These are phyloP conservation scores for Aaosphaeria pasadenensis DNA, from an alignment of 2,329 filamentous ascomycete genomes.

Conservation along the genomic window DNA sequence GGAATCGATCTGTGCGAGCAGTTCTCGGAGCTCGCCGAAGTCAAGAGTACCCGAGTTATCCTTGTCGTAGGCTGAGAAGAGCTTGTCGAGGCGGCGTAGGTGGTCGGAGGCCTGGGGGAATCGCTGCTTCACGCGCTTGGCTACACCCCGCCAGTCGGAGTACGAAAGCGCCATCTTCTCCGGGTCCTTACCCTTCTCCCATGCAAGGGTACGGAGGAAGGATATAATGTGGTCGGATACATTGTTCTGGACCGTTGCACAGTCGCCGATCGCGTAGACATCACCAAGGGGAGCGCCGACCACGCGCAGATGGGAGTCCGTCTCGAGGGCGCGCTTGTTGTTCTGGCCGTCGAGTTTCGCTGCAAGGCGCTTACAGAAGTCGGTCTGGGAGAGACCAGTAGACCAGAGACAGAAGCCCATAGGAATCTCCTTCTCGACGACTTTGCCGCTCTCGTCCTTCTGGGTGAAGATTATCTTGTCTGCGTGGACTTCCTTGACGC, in stretches of 20 bases:
- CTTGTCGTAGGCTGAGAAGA: constrained; percentile 89
- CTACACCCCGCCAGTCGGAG: constrained; percentile 82
- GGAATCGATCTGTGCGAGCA: constrained; percentile 87
- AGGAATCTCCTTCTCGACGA: constrained; percentile 87
- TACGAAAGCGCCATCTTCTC: constrained; percentile 85
- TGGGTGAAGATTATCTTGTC: constrained; percentile 91
- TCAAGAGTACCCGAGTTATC: constrained; percentile 92
- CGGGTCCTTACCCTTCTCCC: constrained; percentile 87
- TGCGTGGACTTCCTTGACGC: constrained; percentile 81
- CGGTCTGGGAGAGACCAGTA: constrained; percentile 84
- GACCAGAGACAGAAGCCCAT: constrained; percentile 98
- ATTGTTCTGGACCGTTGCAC: constrained; percentile 96
- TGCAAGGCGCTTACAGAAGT: constrained; percentile 74
- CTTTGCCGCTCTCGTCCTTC: constrained; percentile 67
- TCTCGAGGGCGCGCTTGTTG: constrained; percentile 90
- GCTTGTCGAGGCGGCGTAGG: constrained; percentile 81
- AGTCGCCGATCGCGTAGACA: constrained; percentile 95
- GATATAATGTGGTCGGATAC: constrained; percentile 85
- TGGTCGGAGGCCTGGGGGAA: constrained; percentile 91
- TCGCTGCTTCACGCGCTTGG: constrained; percentile 76
- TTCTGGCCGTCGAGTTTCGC: constrained; percentile 75
- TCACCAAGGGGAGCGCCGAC: constrained; percentile 87
- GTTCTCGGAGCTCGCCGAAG: constrained; percentile 84
- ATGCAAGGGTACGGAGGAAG: constrained; percentile 85
- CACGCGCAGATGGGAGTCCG: constrained; percentile 86